phyloP scores from a whole-genome alignment of 1,284 basidiomycete genomes.

The Fomitiporia mediterranea region DNA sequence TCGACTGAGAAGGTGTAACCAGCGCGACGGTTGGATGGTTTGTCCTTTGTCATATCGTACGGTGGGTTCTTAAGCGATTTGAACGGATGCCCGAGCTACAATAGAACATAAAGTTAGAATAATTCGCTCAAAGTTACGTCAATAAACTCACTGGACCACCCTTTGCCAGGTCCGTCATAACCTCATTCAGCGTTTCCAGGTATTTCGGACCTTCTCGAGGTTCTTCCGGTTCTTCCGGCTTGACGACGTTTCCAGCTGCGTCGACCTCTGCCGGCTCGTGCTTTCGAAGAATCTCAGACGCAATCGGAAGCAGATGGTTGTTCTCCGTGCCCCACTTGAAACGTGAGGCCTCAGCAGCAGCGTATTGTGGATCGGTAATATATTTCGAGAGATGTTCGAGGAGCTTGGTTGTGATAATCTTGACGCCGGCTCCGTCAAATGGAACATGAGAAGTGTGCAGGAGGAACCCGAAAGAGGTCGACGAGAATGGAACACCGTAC shows the following conservation, averaged over 20 bases:
- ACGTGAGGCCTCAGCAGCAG: not conserved
- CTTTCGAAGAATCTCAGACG: conserved; percentile 9
- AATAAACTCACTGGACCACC: conserved; percentile 5
- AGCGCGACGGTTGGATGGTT: not conserved
- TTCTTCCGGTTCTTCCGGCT: conserved; percentile 6
- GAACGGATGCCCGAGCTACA: conserved; percentile 6
- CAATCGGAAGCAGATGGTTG: conserved; percentile 14
- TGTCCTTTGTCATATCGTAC: not conserved
- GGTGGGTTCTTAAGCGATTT: not conserved
- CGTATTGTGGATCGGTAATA: conserved; percentile 9
- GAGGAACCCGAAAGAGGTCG: conserved; percentile 18
- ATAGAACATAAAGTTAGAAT: not conserved
- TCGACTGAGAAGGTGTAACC: conserved; percentile 10
- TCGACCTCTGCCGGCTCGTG: conserved; percentile 12
- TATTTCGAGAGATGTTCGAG: conserved; percentile 17
- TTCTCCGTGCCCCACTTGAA: conserved; percentile 17
- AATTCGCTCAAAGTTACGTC: not conserved
- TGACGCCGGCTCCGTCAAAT: conserved; percentile 23
- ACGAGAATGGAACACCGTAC: conserved; percentile 19
- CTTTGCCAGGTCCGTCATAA: conserved; percentile 11
- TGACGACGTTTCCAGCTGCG: not conserved
- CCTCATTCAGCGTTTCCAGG: conserved; percentile 4
- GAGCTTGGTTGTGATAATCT: conserved; percentile 17
- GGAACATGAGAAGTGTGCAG: conserved; percentile 21
- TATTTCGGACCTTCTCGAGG: conserved; percentile 15